phyloP scores from a whole-genome alignment of 1,139 yeast species.

The Scheffersomyces insectosa region DNA sequence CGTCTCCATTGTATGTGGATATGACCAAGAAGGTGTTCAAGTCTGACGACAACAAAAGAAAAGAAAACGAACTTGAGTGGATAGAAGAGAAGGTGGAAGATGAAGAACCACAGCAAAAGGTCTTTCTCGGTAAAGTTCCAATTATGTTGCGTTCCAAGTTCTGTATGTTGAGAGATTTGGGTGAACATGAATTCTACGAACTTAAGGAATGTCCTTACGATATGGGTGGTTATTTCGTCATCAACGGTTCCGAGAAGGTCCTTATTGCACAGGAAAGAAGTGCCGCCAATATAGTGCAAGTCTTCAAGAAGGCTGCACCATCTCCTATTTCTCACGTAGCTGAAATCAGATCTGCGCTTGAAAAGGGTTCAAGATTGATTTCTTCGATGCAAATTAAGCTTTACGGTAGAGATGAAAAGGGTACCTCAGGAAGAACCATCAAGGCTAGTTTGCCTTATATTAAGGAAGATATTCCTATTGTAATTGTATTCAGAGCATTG shows the following conservation, averaged over 20 bases:
- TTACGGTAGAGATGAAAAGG: conserved; percentile 79
- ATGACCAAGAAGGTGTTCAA: conserved; percentile 89
- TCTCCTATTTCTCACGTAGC: conserved; percentile 96
- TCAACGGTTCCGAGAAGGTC: conserved; percentile 97
- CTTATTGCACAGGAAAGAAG: conserved; percentile 97
- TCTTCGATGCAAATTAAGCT: conserved; percentile 93
- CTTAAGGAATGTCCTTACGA: conserved; percentile 98
- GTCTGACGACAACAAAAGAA: conserved; percentile 61
- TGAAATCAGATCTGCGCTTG: conserved; percentile 94
- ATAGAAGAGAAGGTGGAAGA: conserved; percentile 52
- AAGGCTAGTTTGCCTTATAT: conserved; percentile 96
- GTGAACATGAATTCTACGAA: conserved; percentile 94
- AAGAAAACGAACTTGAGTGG: conserved; percentile 74
- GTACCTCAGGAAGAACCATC: conserved; percentile 75
- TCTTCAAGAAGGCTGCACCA: conserved; percentile 95
- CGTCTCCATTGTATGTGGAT: conserved; percentile 94
- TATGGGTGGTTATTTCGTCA: conserved; percentile 98
- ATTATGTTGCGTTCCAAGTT: conserved; percentile 96
- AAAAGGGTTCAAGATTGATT: conserved; percentile 93
- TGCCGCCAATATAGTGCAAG: conserved; percentile 98
- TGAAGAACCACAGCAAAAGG: conserved; percentile 67
- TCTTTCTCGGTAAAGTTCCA: conserved; percentile 94
- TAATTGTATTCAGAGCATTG: conserved; percentile 93
- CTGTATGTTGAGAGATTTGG: conserved; percentile 87
- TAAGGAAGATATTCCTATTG: conserved; percentile 94